Evolutionary conservation across 2,329 filamentous ascomycete species (phyloP).

Genomic region (Thelonectria discophora): DNA sequence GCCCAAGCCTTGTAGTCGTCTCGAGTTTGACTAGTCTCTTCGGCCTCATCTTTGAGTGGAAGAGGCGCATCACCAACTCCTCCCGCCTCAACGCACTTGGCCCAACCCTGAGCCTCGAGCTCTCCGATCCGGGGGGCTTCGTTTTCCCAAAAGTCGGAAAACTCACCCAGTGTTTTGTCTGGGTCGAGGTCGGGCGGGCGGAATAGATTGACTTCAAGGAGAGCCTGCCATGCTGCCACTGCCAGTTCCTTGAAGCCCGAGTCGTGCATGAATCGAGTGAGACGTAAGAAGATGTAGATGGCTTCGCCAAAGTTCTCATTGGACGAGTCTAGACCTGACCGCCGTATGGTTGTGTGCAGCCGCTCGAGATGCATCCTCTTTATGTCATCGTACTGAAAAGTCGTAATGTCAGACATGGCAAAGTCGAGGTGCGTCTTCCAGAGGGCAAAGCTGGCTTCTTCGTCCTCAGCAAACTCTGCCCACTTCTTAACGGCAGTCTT

Average conservation of each 20-base stretch:
- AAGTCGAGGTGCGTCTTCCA: slow-evolving; percentile 81
- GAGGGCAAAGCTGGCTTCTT: slow-evolving; percentile 58
- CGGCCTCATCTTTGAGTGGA: slow-evolving; percentile 28
- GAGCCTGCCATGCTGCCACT: slow-evolving; percentile 82
- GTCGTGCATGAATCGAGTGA: slow-evolving; percentile 78
- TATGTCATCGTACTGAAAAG: slow-evolving; percentile 74
- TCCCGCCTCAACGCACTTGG: slow-evolving; percentile 52
- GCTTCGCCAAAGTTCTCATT: slow-evolving; percentile 41
- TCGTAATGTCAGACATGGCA: slow-evolving; percentile 71
- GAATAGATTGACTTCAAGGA: slow-evolving; percentile 77
- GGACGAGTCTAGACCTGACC: background rate
- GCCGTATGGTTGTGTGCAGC: slow-evolving; percentile 36
- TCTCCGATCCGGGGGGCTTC: slow-evolving; percentile 85
- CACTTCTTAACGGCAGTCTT: slow-evolving; percentile 71
- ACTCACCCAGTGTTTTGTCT: slow-evolving; percentile 50
- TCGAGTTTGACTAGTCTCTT: slow-evolving; percentile 41
- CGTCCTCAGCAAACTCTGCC: slow-evolving; percentile 56
- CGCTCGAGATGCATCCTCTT: slow-evolving; percentile 68
- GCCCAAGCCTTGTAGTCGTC: slow-evolving; percentile 63
- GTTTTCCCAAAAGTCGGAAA: slow-evolving; percentile 86
- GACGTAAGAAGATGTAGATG: slow-evolving; percentile 76
- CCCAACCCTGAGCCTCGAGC: slow-evolving; percentile 74
- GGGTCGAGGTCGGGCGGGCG: slow-evolving; percentile 57
- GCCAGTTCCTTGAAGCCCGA: slow-evolving; percentile 82
- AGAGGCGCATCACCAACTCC: slow-evolving; percentile 54